Base-by-base conservation (phyloP, 768 basidiomycete genomes). In the Butyriboletus loyo region DNA sequence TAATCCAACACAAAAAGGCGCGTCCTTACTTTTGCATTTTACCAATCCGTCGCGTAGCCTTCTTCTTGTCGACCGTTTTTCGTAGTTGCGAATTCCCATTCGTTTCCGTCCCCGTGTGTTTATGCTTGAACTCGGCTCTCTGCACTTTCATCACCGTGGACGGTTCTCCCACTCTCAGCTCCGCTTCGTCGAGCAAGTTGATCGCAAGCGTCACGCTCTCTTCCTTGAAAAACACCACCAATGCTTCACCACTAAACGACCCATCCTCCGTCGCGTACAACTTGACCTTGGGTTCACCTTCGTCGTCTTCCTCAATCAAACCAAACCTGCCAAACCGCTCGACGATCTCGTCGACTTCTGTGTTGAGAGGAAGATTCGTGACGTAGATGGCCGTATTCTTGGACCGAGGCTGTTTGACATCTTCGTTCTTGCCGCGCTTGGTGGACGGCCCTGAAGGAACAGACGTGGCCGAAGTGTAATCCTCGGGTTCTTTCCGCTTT, bases 171-270 rank as follows among this genome's bases (percentile, higher is more conserved):
- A 96, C 62, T 52, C 92, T 76, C 54, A 99, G 73, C 67, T 97
- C 94, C 2, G 91, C 91, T 53, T 98, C 96, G 67, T 98, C 95
- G 54, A 98, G 75, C 48, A 98, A 75, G 59, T 78, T 87, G 55
- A 90, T 65, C 9, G 95, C 96, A 49, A 98, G 76, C 4, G 75
- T 71, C 19, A 98, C 97, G n/a, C 89, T 92, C 54, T 93, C 95
- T 67, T 96, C 93, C 70, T 97, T 97, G 78, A 98, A 96, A 71
- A 90, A 99, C 31, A 98, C 93, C 52, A 99, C 86, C 58, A 98
- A 73, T 3, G 94, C 96, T 59, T 98, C 96, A 35, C 97, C 96
- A 60, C 83, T 97, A 71, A 98, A 97, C 24, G 79, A 66, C 31
- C 95, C 94, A 54, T 90, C 83, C 6, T 91, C 92, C 53, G 82